Evolutionary conservation across 2,329 filamentous ascomycete species (phyloP).

Genomic region (Tolypocladium tropicale): DNA sequence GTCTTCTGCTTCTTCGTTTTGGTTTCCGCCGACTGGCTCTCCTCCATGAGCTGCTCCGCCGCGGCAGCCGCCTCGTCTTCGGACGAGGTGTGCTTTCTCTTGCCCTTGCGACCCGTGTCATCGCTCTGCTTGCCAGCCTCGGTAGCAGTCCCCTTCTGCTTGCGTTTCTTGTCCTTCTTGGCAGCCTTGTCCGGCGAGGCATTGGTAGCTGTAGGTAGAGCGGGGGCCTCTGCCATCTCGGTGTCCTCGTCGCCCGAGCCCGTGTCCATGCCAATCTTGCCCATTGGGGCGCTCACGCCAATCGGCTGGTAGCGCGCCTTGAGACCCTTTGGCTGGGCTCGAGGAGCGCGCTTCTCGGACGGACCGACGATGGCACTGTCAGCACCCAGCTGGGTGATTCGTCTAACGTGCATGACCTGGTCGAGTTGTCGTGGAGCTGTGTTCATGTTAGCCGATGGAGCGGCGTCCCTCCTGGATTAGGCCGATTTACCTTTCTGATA

Average conservation of each 20-base stretch:
- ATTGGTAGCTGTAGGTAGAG: constrained; percentile 8
- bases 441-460: not conserved
- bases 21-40: constrained; percentile 22
- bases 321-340: constrained; percentile 57
- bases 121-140: constrained; percentile 5
- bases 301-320: constrained; percentile 58
- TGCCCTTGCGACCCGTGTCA: constrained; percentile 19
- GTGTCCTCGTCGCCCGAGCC: constrained; percentile 28
- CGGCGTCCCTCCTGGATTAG: not conserved
- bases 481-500: constrained; percentile 41
- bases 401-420: constrained; percentile 55
- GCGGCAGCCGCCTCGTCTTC: constrained; percentile 26
- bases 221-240: constrained; percentile 32
- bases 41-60: constrained; percentile 22
- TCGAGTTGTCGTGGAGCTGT: constrained; percentile 33
- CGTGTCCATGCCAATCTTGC: constrained; percentile 27
- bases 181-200: constrained; percentile 13
- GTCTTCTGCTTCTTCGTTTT: constrained; percentile 31
- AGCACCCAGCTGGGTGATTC: constrained; percentile 46
- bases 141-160: not conserved
- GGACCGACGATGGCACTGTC: constrained; percentile 23
- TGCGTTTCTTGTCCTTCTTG: constrained; percentile 19
- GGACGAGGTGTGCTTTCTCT: constrained; percentile 24
- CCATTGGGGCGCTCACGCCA: constrained; percentile 34
- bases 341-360: constrained; percentile 39